Percentiles rank a stretch among this genome's conserved stretches.
Evolutionary conservation across 148 eudicot genomes (phyloP).

Genomic region (Chenopodium quinoa): DNA sequence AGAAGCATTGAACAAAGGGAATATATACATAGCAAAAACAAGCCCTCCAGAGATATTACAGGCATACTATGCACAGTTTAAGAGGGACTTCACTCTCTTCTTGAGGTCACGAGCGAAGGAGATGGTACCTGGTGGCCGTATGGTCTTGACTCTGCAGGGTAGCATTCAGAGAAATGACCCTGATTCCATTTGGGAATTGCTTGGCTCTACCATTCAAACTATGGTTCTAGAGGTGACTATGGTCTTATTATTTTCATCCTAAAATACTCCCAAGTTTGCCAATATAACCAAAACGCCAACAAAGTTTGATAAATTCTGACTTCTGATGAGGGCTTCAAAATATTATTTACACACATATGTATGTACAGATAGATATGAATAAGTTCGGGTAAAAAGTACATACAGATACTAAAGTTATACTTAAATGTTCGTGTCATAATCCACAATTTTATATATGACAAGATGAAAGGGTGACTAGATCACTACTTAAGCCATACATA

Average conservation of each 20-base stretch:
- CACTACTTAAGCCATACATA: background rate
- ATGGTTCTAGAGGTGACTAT: conserved; percentile 37
- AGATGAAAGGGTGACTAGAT: background rate
- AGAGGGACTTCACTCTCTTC: conserved; percentile 44
- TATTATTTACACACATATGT: background rate
- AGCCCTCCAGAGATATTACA: conserved; percentile 33
- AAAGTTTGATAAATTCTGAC: too few relatives aligned
- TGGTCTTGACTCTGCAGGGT: conserved; percentile 44
- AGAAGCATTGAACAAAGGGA: conserved; percentile 33
- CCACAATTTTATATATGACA: background rate
- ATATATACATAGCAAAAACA: conserved; percentile 36
- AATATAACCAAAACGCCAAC: background rate
- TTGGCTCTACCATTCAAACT: conserved; percentile 30
- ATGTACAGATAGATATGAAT: background rate
- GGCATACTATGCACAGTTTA: conserved; percentile 48
- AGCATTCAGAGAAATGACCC: conserved; percentile 26
- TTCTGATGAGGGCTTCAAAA: background rate
- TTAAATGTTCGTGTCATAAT: background rate
- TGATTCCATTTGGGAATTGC: conserved; percentile 23
- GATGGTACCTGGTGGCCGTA: conserved; percentile 39
- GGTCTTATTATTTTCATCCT: background rate
- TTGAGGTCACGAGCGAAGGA: conserved; percentile 43
- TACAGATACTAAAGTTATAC: too few relatives aligned
- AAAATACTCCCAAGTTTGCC: too few relatives aligned
- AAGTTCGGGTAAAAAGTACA: background rate